Evolutionary conservation across 208 protist species (phyloP), one percentile per base, ranked within the genome.

Genomic region (Acanthamoeba culbertsoni): DNA sequence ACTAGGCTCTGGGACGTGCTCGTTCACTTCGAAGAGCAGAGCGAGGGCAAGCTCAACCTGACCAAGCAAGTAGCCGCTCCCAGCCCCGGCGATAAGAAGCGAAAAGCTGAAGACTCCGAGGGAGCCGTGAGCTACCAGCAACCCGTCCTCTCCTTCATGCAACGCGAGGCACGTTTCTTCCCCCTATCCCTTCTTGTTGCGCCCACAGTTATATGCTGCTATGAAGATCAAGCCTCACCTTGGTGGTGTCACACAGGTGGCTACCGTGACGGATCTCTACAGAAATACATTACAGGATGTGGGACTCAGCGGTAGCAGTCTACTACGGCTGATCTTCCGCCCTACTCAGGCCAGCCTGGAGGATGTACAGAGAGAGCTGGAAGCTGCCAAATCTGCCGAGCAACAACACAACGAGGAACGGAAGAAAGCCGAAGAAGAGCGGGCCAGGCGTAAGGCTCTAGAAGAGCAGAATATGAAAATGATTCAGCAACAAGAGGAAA

Each of bases 291-390:
- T 88, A 4, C 79, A 65, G 26, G 51, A 63, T 35, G 8, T 63
- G 10, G 79, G 79, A 10, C 31, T 88, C 10, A 31, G 37, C 31
- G 79, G 51, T 35, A 88, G 43, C 48, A 48, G 43, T 20, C 37
- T 88, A 48, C 43, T 88, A 31, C 79, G 79, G 0, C 79, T 88
- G 23, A 55, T 45, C 79, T 88, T 88, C 48, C 79, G 79, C 5
- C 48, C 79, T 10, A 88, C 79, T 1, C 33, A 88, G 33, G 23
- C 20, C 7, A 88, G 26, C 18, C 79, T 88, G 51, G 79, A 88
- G 51, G n/a, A 23, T 2, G 79, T 88, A 35, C 79, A 88, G 37
- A 20, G 3, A 23, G 79, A 88, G 37, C 43, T 65, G 33, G 79
- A 88, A 28, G 79, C 51, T 20, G 14, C 42, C 5, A 28, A 16